Evolutionary conservation across 805 yeast genomes (phyloP).

Genomic region (Dipodascopsis uninucleata): DNA sequence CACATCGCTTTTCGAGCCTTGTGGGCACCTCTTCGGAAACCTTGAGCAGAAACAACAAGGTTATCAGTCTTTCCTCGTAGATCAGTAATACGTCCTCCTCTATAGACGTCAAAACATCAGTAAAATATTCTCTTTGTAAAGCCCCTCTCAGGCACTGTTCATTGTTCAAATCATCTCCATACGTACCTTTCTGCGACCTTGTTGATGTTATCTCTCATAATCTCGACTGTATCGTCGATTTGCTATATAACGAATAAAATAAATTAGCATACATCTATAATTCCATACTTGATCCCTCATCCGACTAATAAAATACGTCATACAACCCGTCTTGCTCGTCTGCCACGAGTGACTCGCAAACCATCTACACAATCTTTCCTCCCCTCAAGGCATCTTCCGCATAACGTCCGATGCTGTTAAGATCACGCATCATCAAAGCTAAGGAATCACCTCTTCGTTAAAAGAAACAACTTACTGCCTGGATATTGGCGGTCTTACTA

Average conservation of each 20-base stretch:
- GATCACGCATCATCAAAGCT: conserved; percentile 38
- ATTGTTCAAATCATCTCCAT: neutral
- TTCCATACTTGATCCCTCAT: no score
- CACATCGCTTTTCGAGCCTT: conserved; percentile 98
- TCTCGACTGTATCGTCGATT: conserved; percentile 93
- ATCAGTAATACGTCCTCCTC: conserved; percentile 89
- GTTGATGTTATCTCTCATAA: conserved; percentile 95
- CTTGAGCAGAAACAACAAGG: conserved; percentile 86
- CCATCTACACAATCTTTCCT: no score
- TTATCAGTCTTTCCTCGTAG: conserved; percentile 92
- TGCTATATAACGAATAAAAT: conserved; percentile 48
- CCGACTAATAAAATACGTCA: no score
- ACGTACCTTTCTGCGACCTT: conserved; percentile 73
- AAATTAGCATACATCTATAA: conserved; percentile 19
- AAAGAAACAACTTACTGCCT: conserved; percentile 55
- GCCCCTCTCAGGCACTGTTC: neutral
- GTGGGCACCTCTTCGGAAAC: conserved; percentile 94
- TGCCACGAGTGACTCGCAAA: no score
- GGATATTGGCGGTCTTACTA: conserved; percentile 72
- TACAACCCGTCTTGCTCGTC: no score
- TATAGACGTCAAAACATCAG: conserved; percentile 11
- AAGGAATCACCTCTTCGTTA: conserved; percentile 39
- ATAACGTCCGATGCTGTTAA: no score
- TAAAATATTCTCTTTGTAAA: neutral
- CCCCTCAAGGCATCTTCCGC: no score